These are phyloP conservation scores for Pichia phayaonensis DNA, from an alignment of 805 yeast genomes.

Conservation along the genomic window DNA sequence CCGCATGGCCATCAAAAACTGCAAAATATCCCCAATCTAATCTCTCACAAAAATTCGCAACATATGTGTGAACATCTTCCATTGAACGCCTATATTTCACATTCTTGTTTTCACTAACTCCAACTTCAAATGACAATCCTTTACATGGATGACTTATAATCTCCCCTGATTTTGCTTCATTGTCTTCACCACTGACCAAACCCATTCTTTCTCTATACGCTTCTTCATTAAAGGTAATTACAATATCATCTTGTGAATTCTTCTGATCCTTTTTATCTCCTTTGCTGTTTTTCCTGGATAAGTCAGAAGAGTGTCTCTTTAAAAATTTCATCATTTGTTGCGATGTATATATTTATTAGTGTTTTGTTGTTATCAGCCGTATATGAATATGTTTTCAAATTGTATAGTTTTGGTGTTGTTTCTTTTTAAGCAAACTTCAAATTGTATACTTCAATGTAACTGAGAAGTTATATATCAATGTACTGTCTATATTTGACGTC, in stretches of 20 bases:
- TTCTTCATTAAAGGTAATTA: constrained; percentile 4
- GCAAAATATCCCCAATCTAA: constrained; percentile 95
- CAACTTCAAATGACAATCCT: constrained; percentile 69
- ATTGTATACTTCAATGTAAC: too few relatives aligned
- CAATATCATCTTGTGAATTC: neutral
- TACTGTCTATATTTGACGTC: too few relatives aligned
- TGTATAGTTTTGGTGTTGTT: too few relatives aligned
- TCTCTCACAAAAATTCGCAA: constrained; percentile 85
- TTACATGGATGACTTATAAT: constrained; percentile 34
- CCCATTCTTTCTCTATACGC: neutral
- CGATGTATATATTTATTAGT: neutral
- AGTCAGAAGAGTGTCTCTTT: constrained; percentile 20
- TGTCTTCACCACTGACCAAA: neutral
- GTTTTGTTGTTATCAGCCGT: neutral
- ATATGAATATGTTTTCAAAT: neutral
- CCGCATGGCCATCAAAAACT: constrained; percentile 96
- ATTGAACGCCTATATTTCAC: constrained; percentile 72
- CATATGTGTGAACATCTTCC: constrained; percentile 95
- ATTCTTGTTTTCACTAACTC: constrained; percentile 88
- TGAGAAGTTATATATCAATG: too few relatives aligned
- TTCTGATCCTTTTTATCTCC: neutral
- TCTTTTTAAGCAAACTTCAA: too few relatives aligned
- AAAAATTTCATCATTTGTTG: constrained; percentile 14
- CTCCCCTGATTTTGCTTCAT: neutral
- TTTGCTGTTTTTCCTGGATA: constrained; percentile 7